These are phyloP conservation scores for Luffa acutangula DNA, from an alignment of 306 rosid species.

Conservation along the genomic window DNA sequence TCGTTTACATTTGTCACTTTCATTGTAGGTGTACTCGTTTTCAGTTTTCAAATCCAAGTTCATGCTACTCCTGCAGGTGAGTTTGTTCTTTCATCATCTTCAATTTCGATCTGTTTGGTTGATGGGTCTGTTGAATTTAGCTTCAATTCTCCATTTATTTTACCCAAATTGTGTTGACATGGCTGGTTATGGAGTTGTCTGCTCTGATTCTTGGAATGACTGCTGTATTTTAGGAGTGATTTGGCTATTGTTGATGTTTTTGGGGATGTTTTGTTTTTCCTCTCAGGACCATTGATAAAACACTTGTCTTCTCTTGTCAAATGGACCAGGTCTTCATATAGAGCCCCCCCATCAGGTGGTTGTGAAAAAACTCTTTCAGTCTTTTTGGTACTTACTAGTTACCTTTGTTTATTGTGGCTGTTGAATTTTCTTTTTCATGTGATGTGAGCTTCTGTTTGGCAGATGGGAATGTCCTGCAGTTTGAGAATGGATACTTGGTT, in stretches of 20 bases:
- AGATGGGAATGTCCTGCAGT: slow-evolving; percentile 84
- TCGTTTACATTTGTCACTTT: slow-evolving; percentile 24
- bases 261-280: slow-evolving; percentile 4
- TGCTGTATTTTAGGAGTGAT: background rate
- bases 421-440: background rate
- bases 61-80: slow-evolving; percentile 88
- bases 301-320: slow-evolving; percentile 64
- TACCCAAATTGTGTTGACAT: background rate
- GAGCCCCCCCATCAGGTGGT: slow-evolving; percentile 58
- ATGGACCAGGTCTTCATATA: slow-evolving; percentile 80
- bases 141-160: background rate
- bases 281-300: slow-evolving; percentile 72
- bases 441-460: slow-evolving; percentile 21
- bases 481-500: slow-evolving; percentile 88
- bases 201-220: background rate
- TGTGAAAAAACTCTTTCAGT: slow-evolving; percentile 3
- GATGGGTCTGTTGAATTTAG: slow-evolving; percentile 25
- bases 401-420: background rate
- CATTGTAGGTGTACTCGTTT: slow-evolving; percentile 22
- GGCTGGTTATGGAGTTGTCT: background rate
- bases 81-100: background rate
- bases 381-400: background rate
- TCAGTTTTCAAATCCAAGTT: slow-evolving; percentile 28
- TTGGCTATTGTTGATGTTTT: background rate
- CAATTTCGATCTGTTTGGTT: slow-evolving; percentile 17